These are phyloP conservation scores for Hemileccinum impolitum DNA, from an alignment of 768 basidiomycete species.

Conservation along the genomic window DNA sequence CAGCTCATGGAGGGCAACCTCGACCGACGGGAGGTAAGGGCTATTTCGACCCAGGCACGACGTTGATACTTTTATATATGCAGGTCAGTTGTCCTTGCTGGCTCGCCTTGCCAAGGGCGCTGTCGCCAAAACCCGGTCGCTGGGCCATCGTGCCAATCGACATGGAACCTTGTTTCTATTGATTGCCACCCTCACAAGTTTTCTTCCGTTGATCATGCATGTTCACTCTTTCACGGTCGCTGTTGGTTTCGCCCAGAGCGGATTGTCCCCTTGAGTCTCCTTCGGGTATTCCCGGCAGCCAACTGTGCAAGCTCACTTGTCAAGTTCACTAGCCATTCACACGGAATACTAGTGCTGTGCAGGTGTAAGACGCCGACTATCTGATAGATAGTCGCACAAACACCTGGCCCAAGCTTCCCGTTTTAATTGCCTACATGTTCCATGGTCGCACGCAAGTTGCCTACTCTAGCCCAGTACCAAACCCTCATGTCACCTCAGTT, in stretches of 20 bases:
- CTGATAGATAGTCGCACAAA: not conserved
- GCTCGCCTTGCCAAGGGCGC: conserved; percentile 6
- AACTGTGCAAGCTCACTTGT: not conserved
- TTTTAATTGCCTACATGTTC: conserved; percentile 4
- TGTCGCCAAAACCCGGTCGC: conserved; percentile 12
- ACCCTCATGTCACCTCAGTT: conserved; percentile 11
- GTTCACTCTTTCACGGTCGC: not conserved
- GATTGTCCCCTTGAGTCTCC: too few relatives aligned
- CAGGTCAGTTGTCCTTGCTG: conserved; percentile 1
- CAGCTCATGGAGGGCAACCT: conserved; percentile 1
- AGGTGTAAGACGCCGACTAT: not conserved
- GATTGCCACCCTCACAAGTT: conserved; percentile 2
- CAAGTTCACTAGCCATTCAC: not conserved
- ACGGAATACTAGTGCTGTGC: too few relatives aligned
- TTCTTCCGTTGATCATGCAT: conserved; percentile 1
- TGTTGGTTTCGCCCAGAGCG: not conserved
- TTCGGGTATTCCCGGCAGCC: conserved; percentile 12
- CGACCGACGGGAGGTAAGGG: not conserved
- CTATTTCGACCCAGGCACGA: conserved; percentile 18
- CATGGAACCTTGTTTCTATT: conserved; percentile 8
- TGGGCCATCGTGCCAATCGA: conserved; percentile 13
- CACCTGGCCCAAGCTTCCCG: conserved; percentile 7
- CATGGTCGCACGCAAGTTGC: not conserved
- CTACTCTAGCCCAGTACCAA: not conserved
- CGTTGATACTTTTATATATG: conserved; percentile 5